A percentile compares a stretch with the other conserved stretches of the same genome.
These are phyloP conservation scores for Phytopythium mirpurense DNA, from an alignment of 352 stramenopile genomes.

Conservation along the genomic window DNA sequence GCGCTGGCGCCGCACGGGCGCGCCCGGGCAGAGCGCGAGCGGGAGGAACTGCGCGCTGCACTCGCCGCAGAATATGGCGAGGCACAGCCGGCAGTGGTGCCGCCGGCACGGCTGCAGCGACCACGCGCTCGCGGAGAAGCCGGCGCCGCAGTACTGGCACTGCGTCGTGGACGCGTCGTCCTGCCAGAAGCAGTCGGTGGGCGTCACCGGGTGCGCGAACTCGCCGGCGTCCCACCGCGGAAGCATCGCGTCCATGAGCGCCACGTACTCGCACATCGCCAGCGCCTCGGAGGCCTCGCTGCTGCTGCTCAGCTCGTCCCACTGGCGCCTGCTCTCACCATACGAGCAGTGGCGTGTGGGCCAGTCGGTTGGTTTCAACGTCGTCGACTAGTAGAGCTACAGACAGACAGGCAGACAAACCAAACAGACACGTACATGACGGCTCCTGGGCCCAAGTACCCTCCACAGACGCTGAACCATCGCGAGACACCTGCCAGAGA, in stretches of 20 bases:
- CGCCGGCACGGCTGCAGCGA: slow-evolving; percentile 26
- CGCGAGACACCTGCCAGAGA: slow-evolving; percentile 7
- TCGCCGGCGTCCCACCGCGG: slow-evolving; percentile 51
- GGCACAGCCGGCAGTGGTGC: slow-evolving; percentile 70
- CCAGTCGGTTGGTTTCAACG: not conserved
- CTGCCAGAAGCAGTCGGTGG: slow-evolving; percentile 55
- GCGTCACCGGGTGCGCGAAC: slow-evolving; percentile 46
- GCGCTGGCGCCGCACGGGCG: slow-evolving; percentile 44
- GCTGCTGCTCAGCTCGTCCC: slow-evolving; percentile 49
- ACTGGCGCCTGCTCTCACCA: slow-evolving; percentile 35
- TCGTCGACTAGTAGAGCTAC: not conserved
- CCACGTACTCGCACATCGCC: slow-evolving; percentile 56
- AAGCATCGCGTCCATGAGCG: slow-evolving; percentile 50
- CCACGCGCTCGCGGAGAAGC: slow-evolving; percentile 29
- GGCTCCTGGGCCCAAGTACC: slow-evolving; percentile 36
- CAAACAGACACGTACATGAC: slow-evolving; percentile 51
- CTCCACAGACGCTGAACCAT: slow-evolving; percentile 47
- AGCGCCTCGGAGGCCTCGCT: slow-evolving; percentile 17
- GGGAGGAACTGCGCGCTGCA: slow-evolving; percentile 48
- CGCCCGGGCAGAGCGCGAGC: slow-evolving; percentile 54
- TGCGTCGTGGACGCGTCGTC: slow-evolving; percentile 33
- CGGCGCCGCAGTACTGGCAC: slow-evolving; percentile 43
- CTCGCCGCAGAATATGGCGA: slow-evolving; percentile 60
- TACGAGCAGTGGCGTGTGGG: too few species aligned
- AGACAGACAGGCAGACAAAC: not conserved